Percentiles rank a stretch among this genome's conserved stretches.
Conservation (phyloP, 2,329 filamentous ascomycete species). For the Cladosporium cucumerinum region DNA sequence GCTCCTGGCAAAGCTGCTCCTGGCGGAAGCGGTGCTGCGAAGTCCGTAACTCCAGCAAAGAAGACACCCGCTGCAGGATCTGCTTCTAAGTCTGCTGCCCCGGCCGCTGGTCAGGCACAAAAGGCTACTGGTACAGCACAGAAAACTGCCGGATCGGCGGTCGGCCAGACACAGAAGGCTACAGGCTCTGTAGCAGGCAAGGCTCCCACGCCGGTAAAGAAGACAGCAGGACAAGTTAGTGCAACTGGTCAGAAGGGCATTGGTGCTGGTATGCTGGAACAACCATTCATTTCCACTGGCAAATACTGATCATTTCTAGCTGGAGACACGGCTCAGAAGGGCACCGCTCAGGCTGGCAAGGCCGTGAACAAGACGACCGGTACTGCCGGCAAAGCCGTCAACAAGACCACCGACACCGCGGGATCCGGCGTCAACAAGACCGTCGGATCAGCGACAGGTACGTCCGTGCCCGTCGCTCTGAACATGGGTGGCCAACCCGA, state of each 20-base stretch:
- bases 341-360: conserved; percentile 24
- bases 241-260: conserved; percentile 9
- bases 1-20: conserved; percentile 12
- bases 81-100: conserved; percentile 1
- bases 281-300: too few species aligned
- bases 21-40: neutral
- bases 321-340: conserved; percentile 23
- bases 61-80: neutral
- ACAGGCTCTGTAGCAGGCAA: conserved; percentile 8
- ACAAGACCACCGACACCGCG: conserved; percentile 28
- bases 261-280: conserved; percentile 2
- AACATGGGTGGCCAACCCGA: conserved; percentile 6
- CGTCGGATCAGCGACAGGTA: conserved; percentile 31
- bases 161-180: conserved; percentile 13
- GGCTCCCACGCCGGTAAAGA: conserved; percentile 23
- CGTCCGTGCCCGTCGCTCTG: conserved; percentile 18
- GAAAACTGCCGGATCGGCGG: conserved; percentile 7
- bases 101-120: conserved; percentile 2
- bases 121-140: conserved; percentile 4
- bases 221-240: conserved; percentile 18
- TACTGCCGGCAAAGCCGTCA: conserved; percentile 25
- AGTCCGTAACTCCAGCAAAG: conserved; percentile 6
- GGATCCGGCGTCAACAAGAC: conserved; percentile 26
- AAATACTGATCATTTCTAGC: neutral
- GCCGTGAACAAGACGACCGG: conserved; percentile 29